Conservation (phyloP, 2,329 filamentous ascomycete genomes). For the Penicillium hordei region DNA sequence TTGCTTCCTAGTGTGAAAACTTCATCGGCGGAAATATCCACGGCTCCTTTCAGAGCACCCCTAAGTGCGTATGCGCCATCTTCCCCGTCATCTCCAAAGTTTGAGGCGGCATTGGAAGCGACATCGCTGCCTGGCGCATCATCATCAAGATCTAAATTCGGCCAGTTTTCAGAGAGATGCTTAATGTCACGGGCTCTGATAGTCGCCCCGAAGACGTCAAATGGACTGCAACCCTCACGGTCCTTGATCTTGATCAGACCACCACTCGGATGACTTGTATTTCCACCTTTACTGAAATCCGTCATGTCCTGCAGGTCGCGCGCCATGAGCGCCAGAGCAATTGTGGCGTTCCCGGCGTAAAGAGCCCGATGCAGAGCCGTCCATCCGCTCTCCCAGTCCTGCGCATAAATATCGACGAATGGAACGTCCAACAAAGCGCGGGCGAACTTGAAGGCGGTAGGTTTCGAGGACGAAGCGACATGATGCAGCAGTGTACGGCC, state of each 20-base stretch:
- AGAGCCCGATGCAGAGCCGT: slow-evolving; percentile 88
- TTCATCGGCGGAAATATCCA: slow-evolving; percentile 68
- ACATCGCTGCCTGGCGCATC: slow-evolving; percentile 47
- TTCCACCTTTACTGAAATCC: slow-evolving; percentile 58
- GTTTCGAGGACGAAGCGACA: slow-evolving; percentile 71
- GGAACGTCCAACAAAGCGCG: slow-evolving; percentile 78
- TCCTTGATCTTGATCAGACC: slow-evolving; percentile 94
- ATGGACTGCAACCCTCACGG: slow-evolving; percentile 88
- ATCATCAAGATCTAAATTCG: slow-evolving; percentile 26
- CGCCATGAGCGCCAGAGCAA: slow-evolving; percentile 77
- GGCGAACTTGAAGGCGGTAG: slow-evolving; percentile 72
- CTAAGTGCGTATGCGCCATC: slow-evolving; percentile 38
- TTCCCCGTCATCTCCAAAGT: slow-evolving; percentile 52
- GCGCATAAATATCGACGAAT: slow-evolving; percentile 77
- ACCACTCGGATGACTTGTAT: slow-evolving; percentile 61
- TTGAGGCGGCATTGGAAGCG: slow-evolving; percentile 31
- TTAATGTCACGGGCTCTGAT: slow-evolving; percentile 74
- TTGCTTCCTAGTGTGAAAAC: slow-evolving; percentile 95
- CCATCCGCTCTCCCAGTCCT: slow-evolving; percentile 93
- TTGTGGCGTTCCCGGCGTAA: slow-evolving; percentile 83
- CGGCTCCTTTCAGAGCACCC: slow-evolving; percentile 32
- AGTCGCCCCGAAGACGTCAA: slow-evolving; percentile 87
- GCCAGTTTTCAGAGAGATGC: slow-evolving; percentile 37
- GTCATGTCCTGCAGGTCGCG: slow-evolving; percentile 69
- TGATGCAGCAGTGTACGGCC: slow-evolving; percentile 84